These are phyloP conservation scores for Amanita rubescens DNA, from an alignment of 768 basidiomycete genomes.

Conservation along the genomic window DNA sequence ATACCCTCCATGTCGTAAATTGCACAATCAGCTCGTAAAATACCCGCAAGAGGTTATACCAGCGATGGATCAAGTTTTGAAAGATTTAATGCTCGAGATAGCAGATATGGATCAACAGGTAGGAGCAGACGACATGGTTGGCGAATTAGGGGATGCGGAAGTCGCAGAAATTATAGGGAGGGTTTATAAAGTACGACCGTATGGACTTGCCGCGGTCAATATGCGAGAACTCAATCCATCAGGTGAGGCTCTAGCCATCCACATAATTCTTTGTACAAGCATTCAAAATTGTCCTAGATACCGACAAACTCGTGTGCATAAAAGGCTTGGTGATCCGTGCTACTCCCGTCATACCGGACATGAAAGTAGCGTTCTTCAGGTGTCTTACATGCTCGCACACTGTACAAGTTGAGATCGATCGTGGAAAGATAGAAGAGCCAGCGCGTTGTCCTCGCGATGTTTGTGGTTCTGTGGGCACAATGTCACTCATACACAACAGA, in stretches of 20 bases:
- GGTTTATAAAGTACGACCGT: constrained; percentile 92
- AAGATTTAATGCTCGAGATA: constrained; percentile 85
- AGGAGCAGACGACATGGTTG: constrained; percentile 69
- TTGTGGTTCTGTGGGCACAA: constrained; percentile 80
- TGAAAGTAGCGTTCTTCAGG: constrained; percentile 98
- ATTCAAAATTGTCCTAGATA: constrained; percentile 48
- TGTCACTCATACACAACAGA: constrained; percentile 95
- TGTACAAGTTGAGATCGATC: constrained; percentile 94
- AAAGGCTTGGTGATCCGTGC: constrained; percentile 97
- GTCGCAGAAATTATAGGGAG: constrained; percentile 81
- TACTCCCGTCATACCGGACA: constrained; percentile 97
- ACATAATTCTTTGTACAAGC: neutral
- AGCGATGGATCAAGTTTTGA: constrained; percentile 93
- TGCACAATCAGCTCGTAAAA: constrained; percentile 77
- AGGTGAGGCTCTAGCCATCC: constrained; percentile 40
- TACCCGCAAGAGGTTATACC: constrained; percentile 98
- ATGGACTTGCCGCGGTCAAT: constrained; percentile 75
- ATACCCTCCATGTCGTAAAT: constrained; percentile 77
- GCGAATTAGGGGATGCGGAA: constrained; percentile 72
- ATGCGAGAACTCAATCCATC: constrained; percentile 95
- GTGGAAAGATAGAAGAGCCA: constrained; percentile 96
- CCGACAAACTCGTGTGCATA: constrained; percentile 94
- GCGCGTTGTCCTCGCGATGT: constrained; percentile 88
- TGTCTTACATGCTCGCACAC: constrained; percentile 95
- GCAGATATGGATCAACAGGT: constrained; percentile 75